Percentiles rank a stretch among this genome's conserved stretches.
These are phyloP conservation scores for Glycine soja DNA, from an alignment of 306 rosid genomes.

Conservation along the genomic window DNA sequence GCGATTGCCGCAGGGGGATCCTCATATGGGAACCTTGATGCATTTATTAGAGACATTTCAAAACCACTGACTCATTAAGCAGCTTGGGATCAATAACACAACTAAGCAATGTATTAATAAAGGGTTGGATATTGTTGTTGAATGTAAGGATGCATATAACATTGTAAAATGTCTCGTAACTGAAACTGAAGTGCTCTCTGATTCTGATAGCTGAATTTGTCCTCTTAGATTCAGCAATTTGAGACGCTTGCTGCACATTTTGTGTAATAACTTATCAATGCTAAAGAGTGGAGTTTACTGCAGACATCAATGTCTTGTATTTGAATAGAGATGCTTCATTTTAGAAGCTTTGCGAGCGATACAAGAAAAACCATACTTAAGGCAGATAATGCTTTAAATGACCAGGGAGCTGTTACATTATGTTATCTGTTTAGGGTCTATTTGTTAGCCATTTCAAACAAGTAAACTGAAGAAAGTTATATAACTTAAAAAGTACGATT, in stretches of 20 bases:
- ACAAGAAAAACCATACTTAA: too few relatives aligned
- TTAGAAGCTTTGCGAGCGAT: too few relatives aligned
- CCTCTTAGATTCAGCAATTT: neutral
- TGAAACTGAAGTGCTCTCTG: neutral
- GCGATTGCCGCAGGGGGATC: constrained; percentile 60
- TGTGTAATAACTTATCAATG: neutral
- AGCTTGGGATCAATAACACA: neutral
- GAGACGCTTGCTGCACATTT: neutral
- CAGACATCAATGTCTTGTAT: too few relatives aligned
- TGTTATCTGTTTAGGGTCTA: too few relatives aligned
- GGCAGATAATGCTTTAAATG: too few relatives aligned
- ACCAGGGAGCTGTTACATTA: too few relatives aligned
- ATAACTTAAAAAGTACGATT: too few relatives aligned
- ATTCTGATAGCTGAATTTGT: neutral
- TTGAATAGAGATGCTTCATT: too few relatives aligned
- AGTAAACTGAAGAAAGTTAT: too few relatives aligned
- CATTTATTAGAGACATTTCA: constrained; percentile 53
- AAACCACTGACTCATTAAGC: constrained; percentile 2
- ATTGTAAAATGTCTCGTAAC: constrained; percentile 2
- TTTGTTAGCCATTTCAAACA: too few relatives aligned
- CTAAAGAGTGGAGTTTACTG: neutral
- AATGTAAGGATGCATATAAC: neutral
- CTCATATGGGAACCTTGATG: constrained; percentile 53
- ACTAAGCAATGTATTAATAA: neutral
- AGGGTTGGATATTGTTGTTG: neutral